Percentiles rank a stretch among this genome's conserved stretches.
Conservation (phyloP, 1,284 basidiomycete species). For the Leccinum solheimii region DNA sequence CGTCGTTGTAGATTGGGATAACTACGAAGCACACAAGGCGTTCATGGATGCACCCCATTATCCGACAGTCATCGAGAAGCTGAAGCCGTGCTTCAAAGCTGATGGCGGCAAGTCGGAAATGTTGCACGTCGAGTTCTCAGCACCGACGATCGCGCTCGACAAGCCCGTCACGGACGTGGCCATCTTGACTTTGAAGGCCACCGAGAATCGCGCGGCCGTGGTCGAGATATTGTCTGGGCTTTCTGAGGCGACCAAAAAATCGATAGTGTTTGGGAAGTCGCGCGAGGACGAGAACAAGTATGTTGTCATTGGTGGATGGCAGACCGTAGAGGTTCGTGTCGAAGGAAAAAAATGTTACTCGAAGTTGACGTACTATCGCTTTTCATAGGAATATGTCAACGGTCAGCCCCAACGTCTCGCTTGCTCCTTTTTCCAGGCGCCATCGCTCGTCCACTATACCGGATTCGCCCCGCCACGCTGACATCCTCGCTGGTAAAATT, state of each 20-base stretch:
- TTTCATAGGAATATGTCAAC: conserved; percentile 49
- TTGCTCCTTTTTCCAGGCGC: conserved; percentile 39
- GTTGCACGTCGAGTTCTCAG: conserved; percentile 28
- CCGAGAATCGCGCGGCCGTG: conserved; percentile 21
- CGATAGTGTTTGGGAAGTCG: conserved; percentile 25
- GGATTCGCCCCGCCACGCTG: conserved; percentile 56
- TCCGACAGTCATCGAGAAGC: background rate
- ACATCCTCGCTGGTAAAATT: conserved; percentile 61
- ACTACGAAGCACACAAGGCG: conserved; percentile 19
- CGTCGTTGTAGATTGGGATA: conserved; percentile 31
- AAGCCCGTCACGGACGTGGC: conserved; percentile 22
- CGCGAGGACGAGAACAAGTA: conserved; percentile 28
- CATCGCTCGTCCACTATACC: conserved; percentile 36
- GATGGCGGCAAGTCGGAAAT: conserved; percentile 12
- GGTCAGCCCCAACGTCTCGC: conserved; percentile 55
- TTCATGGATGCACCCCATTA: conserved; percentile 13
- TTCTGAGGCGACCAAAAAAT: conserved; percentile 11
- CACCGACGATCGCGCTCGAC: conserved; percentile 14
- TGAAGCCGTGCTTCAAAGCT: conserved; percentile 11
- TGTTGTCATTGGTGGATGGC: conserved; percentile 27
- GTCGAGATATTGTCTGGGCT: conserved; percentile 14
- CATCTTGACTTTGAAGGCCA: conserved; percentile 24
- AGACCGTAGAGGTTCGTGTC: conserved; percentile 22
- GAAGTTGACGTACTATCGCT: background rate
- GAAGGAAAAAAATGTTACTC: background rate